Evolutionary conservation across 768 basidiomycete species (phyloP).

Genomic region (Phaffia tasmanica): DNA sequence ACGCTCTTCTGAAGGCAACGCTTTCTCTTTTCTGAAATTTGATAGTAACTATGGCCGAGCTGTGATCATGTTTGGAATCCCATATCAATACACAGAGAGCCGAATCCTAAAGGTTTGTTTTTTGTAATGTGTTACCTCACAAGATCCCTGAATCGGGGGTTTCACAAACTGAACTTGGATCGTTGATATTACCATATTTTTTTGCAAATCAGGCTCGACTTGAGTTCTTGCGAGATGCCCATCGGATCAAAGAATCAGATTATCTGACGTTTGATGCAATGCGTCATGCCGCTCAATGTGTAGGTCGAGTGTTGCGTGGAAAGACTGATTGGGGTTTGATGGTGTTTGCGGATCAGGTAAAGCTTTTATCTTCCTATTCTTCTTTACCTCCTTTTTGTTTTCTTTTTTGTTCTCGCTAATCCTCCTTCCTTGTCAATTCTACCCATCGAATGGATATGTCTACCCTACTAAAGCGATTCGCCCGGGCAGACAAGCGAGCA

Average conservation of each 20-base stretch:
- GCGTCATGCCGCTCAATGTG: slow-evolving; percentile 98
- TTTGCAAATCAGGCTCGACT: slow-evolving; percentile 52
- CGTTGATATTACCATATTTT: neutral
- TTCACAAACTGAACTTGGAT: neutral
- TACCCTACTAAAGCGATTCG: slow-evolving; percentile 32
- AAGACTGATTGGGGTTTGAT: slow-evolving; percentile 99
- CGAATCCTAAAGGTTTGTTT: slow-evolving; percentile 67
- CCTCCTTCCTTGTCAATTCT: too few species aligned
- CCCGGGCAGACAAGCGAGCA: slow-evolving; percentile 47
- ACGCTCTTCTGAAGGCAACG: neutral
- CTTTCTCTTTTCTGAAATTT: neutral
- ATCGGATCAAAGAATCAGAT: slow-evolving; percentile 95
- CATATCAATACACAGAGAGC: slow-evolving; percentile 96
- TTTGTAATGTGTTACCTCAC: neutral
- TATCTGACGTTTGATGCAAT: slow-evolving; percentile 99
- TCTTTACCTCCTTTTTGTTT: slow-evolving; percentile 6
- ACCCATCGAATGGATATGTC: neutral
- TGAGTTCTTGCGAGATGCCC: slow-evolving; percentile 95
- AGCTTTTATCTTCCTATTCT: slow-evolving; percentile 4
- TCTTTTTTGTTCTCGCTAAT: neutral
- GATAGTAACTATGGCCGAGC: slow-evolving; percentile 79
- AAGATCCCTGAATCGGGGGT: neutral
- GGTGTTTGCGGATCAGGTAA: slow-evolving; percentile 97
- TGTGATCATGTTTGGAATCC: slow-evolving; percentile 98
- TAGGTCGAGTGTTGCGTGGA: slow-evolving; percentile 90